Evolutionary conservation across 2,329 filamentous ascomycete genomes (phyloP), one percentile per base, ranked within the genome.

Genomic region (Pseudogymnoascus sp.): DNA sequence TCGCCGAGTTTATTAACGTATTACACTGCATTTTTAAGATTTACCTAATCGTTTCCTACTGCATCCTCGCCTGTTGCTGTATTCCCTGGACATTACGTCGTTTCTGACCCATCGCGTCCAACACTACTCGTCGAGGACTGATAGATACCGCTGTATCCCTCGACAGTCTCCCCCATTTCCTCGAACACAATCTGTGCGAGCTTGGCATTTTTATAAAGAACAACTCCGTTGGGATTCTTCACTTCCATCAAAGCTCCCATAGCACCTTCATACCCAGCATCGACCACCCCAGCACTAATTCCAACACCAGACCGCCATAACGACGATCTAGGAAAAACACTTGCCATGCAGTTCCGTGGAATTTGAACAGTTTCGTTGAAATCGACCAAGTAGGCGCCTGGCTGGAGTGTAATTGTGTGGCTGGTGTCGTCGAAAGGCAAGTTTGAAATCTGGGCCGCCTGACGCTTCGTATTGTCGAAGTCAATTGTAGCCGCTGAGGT

Each of bases 131-230:
- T 39, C 9, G 58, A 60, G 58, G 58, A 60, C 6, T 60, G 58
- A 9, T 60, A 60, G 11, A 60, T 25, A 23, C 58, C 58, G 12
- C 64, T 71, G 63, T 78, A 78, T 23, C 72, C 73, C 19, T 74
- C 73, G 0, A 75, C 75, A 1, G 55, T 62, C 59, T 74, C 72
- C 2, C 65, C 69, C 72, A 78, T 68, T 63, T 73, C 62, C 25
- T 76, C 68, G 30, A 78, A 74, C 0, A 77, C 74, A 62, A 78
- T 70, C 65, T 78, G 76, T 9, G 73, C 76, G 8, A 78, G 67
- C 60, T 71, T 74, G 0, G 75, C 75, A 64, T 75, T 64, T 28
- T 63, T 67, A 55, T 71, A 65, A 11, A 78, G 61, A 9, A 69
- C 61, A n/a, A 77, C 35, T 0, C 76, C 76, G 16, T 66, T 38